Base-by-base conservation (phyloP, 129 eudicot genomes). In the Pseudognaphalium luteoalbum region DNA sequence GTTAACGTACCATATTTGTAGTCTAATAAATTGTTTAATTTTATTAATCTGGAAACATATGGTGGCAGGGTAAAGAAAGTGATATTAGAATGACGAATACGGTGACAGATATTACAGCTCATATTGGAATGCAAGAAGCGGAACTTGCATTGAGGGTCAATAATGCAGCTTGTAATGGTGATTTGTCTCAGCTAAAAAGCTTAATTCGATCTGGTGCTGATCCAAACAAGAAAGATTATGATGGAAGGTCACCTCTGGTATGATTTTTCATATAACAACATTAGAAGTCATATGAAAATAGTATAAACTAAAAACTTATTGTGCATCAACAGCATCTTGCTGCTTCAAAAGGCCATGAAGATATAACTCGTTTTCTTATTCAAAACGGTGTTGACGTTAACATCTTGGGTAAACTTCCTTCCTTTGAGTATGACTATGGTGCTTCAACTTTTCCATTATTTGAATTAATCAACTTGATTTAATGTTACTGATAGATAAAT, bases 211-310 rank as follows among this genome's bases (percentile, higher is more conserved):
- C 91, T 35, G 96, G 92, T 57, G 96, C 92, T 70, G 96, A 90
- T 80, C 90, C 88, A 10, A 87, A 87, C 25, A 87, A 81, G 69
- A 75, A 71, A 73, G 92, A 90, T 80, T 90, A 87, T 60, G 87
- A 87, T 72, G 96, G 90, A 82, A 79, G 96, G 76, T 75, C 96
- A 67, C 87, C 96, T 2, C 42, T 90, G 96, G 96, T 90, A 87
- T 68, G 83, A 21, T 25, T 60, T 39, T 15, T 58, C 16, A 8
- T 51, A 10, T 8, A 25, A 42, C 70, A 0, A 8, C 51, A 52
- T 60, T 21, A 7, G 7, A 22, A 60, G 9, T 22, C 22, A 7
- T 8, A 9, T 25, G 10, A 2, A 21, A 22, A 60, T 56, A 10
- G 14, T 10, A 25, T 25, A 25, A 20, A 3, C 74, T 83, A 30